Base-by-base conservation (phyloP, 108 stramenopile species). In the Skeletonema grethae region DNA sequence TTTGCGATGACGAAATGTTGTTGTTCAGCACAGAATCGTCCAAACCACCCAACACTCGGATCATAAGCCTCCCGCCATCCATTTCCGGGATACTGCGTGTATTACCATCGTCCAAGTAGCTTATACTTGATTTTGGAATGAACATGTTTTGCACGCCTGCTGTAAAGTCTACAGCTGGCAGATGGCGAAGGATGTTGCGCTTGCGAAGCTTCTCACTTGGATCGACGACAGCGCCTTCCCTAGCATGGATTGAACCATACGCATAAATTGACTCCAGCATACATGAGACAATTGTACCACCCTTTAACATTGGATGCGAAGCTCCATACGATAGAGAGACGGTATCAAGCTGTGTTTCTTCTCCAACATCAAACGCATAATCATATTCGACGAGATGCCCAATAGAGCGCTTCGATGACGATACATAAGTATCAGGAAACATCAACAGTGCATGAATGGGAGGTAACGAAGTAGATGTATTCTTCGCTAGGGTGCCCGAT, bases 251-350 rank as follows among this genome's bases (percentile, higher is more conserved):
- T 10, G 89, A 82, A 22, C 94, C 94, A 73, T 76, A 87, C 0
- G 90, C 90, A 69, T 92, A 95, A 39, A 95, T 86, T 4, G 88
- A 84, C 66, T 95, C 94, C 35, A 92, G 66, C 68, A 95, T 90
- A 12, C 87, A 89, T 0, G 94, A 89, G 11, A 95, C 80, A 64
- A 92, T 87, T 15, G 87, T 89, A 9, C 91, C 94, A 11, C 94
- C 94, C 55, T 90, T 91, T 7, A 95, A 67, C 90, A 95, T 90
- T 9, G 91, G 91, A 69, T 95, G 94, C 22, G 84, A 88, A 13
- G 88, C 94, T 29, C 90, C 94, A 35, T 89, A 84, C 0, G 90
- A 89, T 30, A 91, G 61, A 10, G 94, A 90, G 22, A 95, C 61
- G 30, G 94, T 85, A 67, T 95, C 94, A 12, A 95, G 50, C 45